These are phyloP conservation scores for Ceratocystis cubensis DNA, from an alignment of 2,329 filamentous ascomycete genomes.

Conservation along the genomic window DNA sequence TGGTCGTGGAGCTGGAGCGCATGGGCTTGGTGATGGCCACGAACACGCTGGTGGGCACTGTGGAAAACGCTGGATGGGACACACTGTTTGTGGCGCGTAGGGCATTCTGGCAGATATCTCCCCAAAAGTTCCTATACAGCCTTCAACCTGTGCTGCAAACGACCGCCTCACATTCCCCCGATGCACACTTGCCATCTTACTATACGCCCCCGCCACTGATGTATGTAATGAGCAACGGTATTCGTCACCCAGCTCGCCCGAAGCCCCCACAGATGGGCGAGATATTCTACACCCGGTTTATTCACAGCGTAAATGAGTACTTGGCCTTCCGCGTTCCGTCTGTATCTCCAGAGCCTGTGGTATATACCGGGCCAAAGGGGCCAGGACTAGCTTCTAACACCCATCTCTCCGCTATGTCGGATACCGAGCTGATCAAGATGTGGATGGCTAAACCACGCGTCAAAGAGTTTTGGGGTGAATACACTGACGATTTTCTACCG, in stretches of 20 bases:
- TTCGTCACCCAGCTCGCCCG: slow-evolving; percentile 74
- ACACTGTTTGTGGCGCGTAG: slow-evolving; percentile 70
- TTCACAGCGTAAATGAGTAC: slow-evolving; percentile 71
- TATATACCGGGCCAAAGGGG: slow-evolving; percentile 48
- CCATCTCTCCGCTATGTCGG: slow-evolving; percentile 36
- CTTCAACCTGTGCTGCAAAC: slow-evolving; percentile 31
- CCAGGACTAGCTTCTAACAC: slow-evolving; percentile 28
- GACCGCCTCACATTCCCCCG: slow-evolving; percentile 64
- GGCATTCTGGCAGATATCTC: slow-evolving; percentile 86
- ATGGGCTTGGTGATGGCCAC: slow-evolving; percentile 75
- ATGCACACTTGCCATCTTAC: slow-evolving; percentile 78
- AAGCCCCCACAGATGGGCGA: slow-evolving; percentile 86
- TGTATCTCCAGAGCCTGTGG: slow-evolving; percentile 48
- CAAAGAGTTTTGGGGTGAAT: slow-evolving; percentile 67
- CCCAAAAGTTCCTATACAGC: slow-evolving; percentile 69
- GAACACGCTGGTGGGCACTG: slow-evolving; percentile 58
- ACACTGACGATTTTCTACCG: slow-evolving; percentile 53
- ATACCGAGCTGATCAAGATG: slow-evolving; percentile 53
- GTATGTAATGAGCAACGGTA: slow-evolving; percentile 63
- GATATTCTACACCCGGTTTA: slow-evolving; percentile 76
- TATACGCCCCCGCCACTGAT: slow-evolving; percentile 74
- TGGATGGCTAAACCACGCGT: slow-evolving; percentile 89
- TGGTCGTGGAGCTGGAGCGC: slow-evolving; percentile 80
- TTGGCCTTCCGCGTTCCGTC: slow-evolving; percentile 81
- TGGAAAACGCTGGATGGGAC: slow-evolving; percentile 54